Evolutionary conservation across 768 basidiomycete species (phyloP).

Genomic region (Mycena amicta): DNA sequence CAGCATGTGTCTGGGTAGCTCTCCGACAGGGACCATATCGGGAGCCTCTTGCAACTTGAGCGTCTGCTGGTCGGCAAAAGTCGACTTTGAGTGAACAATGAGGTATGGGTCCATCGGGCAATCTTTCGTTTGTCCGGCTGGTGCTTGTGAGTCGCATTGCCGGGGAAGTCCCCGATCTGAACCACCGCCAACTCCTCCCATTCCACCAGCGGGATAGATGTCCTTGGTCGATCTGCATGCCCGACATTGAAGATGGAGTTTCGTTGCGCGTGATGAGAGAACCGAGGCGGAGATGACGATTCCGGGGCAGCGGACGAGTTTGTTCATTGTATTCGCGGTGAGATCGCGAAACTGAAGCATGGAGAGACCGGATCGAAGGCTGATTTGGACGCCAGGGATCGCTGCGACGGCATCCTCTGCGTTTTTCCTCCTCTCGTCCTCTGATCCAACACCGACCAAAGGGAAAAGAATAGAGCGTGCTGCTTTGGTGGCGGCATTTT

Average conservation of each 20-base stretch:
- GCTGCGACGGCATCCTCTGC: constrained; percentile 42
- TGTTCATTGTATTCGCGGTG: constrained; percentile 92
- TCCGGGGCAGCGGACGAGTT: constrained; percentile 93
- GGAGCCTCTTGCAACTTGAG: constrained; percentile 98
- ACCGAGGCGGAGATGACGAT: constrained; percentile 98
- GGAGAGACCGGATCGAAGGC: constrained; percentile 87
- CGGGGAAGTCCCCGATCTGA: constrained; percentile 85
- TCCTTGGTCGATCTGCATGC: constrained; percentile 81
- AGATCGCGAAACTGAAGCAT: constrained; percentile 93
- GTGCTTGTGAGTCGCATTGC: constrained; percentile 78
- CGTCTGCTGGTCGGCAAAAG: constrained; percentile 94
- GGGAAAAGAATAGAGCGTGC: constrained; percentile 86
- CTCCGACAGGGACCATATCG: constrained; percentile 99
- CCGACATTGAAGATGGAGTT: constrained; percentile 90
- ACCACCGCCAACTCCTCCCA: constrained; percentile 88
- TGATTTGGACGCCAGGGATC: constrained; percentile 78
- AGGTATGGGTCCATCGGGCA: constrained; percentile 96
- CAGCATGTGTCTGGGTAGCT: constrained; percentile 93
- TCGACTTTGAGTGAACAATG: constrained; percentile 91
- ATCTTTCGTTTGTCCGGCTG: constrained; percentile 87
- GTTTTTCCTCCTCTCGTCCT: constrained; percentile 48
- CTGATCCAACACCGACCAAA: constrained; percentile 52
- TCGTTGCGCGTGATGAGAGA: constrained; percentile 90
- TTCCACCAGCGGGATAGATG: constrained; percentile 73
- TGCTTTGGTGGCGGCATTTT: constrained; percentile 84